Percentiles rank a stretch among this genome's conserved stretches.
Conservation (phyloP, 2,329 filamentous ascomycete species). For the Beauveria rudraprayagi region DNA sequence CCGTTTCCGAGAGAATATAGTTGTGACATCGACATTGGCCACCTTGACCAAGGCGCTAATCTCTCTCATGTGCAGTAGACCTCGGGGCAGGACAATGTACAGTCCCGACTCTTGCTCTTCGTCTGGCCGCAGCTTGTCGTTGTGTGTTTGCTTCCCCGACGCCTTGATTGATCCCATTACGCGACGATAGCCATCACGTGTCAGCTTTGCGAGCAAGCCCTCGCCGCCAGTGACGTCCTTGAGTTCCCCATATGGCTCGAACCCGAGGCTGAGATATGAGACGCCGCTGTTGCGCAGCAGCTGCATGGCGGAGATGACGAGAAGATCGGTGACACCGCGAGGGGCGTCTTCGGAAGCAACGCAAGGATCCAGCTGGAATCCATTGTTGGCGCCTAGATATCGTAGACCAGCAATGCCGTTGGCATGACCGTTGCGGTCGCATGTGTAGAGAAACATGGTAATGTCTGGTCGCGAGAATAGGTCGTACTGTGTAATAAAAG, state of each 20-base stretch:
- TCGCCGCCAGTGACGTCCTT: background rate
- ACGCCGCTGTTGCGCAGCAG: slow-evolving; percentile 14
- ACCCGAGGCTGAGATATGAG: slow-evolving; percentile 16
- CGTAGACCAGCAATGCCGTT: slow-evolving; percentile 16
- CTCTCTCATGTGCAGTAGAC: slow-evolving; percentile 13
- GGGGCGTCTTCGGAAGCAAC: slow-evolving; percentile 18
- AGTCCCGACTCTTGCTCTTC: slow-evolving; percentile 13
- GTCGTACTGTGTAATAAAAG: slow-evolving; percentile 17
- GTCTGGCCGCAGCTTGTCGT: slow-evolving; percentile 17
- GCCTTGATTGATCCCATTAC: slow-evolving; percentile 15
- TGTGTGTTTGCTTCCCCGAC: slow-evolving; percentile 15
- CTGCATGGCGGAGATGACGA: slow-evolving; percentile 16
- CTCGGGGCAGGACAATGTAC: slow-evolving; percentile 15
- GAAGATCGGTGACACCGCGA: slow-evolving; percentile 19
- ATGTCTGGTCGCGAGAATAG: slow-evolving; percentile 15
- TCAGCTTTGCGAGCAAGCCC: slow-evolving; percentile 5
- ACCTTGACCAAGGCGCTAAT: slow-evolving; percentile 15
- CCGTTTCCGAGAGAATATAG: slow-evolving; percentile 1
- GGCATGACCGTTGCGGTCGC: slow-evolving; percentile 10
- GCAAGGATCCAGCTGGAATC: slow-evolving; percentile 18
- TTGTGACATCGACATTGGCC: slow-evolving; percentile 12
- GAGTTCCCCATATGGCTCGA: slow-evolving; percentile 15
- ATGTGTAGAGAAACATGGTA: slow-evolving; percentile 14
- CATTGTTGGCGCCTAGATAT: slow-evolving; percentile 15
- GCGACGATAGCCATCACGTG: slow-evolving; percentile 12